These are phyloP conservation scores for Graphium sp. DNA, from an alignment of 2,329 filamentous ascomycete genomes.

Conservation along the genomic window DNA sequence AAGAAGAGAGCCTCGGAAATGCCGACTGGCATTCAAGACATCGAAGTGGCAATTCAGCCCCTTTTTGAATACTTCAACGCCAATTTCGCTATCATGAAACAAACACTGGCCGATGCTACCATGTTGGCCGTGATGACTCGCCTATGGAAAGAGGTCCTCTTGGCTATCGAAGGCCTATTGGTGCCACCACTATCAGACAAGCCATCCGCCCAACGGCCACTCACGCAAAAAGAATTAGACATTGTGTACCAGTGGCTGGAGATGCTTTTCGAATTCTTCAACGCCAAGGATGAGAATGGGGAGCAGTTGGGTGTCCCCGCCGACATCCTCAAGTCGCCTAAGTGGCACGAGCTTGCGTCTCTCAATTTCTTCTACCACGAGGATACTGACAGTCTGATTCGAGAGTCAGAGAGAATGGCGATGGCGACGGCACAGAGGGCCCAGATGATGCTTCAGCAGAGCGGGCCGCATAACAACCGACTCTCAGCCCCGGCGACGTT, in stretches of 20 bases:
- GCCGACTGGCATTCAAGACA: conserved; percentile 51
- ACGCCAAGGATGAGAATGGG: conserved; percentile 64
- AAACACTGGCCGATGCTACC: conserved; percentile 84
- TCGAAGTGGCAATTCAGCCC: conserved; percentile 67
- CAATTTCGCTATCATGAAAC: conserved; percentile 98
- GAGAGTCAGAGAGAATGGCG: conserved; percentile 93
- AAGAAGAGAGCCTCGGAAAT: conserved; percentile 37
- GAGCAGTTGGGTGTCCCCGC: conserved; percentile 77
- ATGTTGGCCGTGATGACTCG: conserved; percentile 98
- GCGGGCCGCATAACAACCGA: conserved; percentile 37
- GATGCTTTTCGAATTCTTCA: conserved; percentile 85
- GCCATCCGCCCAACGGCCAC: conserved; percentile 65
- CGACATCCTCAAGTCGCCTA: conserved; percentile 87
- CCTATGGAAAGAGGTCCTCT: conserved; percentile 91
- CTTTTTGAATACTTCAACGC: conserved; percentile 93
- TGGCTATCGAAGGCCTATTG: conserved; percentile 76
- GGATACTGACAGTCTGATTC: conserved; percentile 74
- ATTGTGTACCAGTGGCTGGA: conserved; percentile 91
- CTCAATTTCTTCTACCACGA: conserved; percentile 99
- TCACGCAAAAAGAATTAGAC: conserved; percentile 79
- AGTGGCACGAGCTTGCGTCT: conserved; percentile 93
- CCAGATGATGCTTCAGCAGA: conserved; percentile 47
- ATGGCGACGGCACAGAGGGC: conserved; percentile 62
- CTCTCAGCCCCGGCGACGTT: conserved; percentile 47
- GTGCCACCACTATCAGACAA: conserved; percentile 94